Evolutionary conservation across 305 asterid species (phyloP).

Genomic region (Rubia balearica): DNA sequence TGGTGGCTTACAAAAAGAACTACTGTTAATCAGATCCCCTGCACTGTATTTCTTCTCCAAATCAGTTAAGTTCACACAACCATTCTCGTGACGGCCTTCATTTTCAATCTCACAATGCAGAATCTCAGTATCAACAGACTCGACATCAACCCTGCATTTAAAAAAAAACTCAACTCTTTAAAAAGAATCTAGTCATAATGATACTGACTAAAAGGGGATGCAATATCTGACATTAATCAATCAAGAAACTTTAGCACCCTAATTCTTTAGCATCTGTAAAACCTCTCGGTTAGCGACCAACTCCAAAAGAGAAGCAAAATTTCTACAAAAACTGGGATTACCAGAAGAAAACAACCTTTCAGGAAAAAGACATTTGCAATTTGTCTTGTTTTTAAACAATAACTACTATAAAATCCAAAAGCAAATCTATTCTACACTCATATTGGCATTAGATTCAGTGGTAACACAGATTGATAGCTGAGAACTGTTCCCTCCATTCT

Average conservation of each 20-base stretch:
- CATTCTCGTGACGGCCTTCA: constrained; percentile 44
- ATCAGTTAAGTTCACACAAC: constrained; percentile 44
- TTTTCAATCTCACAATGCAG: constrained; percentile 34
- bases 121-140: constrained; percentile 35
- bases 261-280: not conserved
- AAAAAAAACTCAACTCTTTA: constrained; percentile 8
- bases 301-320: not conserved
- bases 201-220: not conserved
- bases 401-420: constrained; percentile 3
- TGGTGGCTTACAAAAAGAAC: constrained; percentile 50
- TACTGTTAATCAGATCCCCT: constrained; percentile 30
- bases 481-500: not conserved
- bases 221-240: not conserved
- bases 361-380: not conserved
- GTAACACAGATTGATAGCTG: not conserved
- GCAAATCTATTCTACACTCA: not conserved
- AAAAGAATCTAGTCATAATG: constrained; percentile 13
- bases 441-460: not conserved
- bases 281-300: not conserved
- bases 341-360: not conserved
- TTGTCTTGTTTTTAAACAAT: not conserved
- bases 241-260: not conserved
- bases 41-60: constrained; percentile 41
- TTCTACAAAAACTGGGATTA: not conserved
- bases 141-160: constrained; percentile 32